Conservation (phyloP, 2,329 filamentous ascomycete species). For the Fusarium sp. region DNA sequence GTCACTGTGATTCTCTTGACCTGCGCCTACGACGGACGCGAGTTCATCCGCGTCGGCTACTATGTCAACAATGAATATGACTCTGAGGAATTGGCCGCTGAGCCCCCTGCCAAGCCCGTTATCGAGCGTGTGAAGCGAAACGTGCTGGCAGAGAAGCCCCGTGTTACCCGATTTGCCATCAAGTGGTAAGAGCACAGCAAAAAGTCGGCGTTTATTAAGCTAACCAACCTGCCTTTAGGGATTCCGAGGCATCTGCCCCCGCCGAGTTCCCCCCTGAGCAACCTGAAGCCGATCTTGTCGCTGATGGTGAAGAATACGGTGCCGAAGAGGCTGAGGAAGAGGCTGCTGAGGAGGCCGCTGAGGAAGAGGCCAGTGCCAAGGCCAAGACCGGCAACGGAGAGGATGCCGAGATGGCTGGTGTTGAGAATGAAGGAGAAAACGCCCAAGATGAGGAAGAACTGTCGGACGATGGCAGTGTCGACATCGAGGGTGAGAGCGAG, state of each 20-base stretch:
- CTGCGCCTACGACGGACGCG: slow-evolving; percentile 94
- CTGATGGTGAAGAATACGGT: slow-evolving; percentile 91
- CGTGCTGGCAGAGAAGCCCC: slow-evolving; percentile 95
- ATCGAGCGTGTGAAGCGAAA: slow-evolving; percentile 94
- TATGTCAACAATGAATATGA: slow-evolving; percentile 99
- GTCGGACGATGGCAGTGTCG: slow-evolving; percentile 82
- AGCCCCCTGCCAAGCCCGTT: slow-evolving; percentile 91
- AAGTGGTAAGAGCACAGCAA: slow-evolving; percentile 79
- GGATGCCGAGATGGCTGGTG: slow-evolving; percentile 82
- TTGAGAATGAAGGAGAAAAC: slow-evolving; percentile 64
- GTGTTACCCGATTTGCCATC: slow-evolving; percentile 97
- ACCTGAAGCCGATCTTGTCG: slow-evolving; percentile 88
- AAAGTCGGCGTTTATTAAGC: not conserved
- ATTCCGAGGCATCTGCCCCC: slow-evolving; percentile 96
- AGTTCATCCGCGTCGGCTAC: slow-evolving; percentile 98
- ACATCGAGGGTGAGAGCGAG: slow-evolving; percentile 82
- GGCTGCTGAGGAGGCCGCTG: slow-evolving; percentile 67
- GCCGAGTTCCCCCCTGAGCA: slow-evolving; percentile 98
- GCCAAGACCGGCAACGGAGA: slow-evolving; percentile 65
- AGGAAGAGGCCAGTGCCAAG: slow-evolving; percentile 60
- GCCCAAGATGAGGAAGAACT: slow-evolving; percentile 73
- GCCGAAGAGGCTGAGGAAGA: slow-evolving; percentile 87
- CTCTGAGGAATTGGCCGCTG: slow-evolving; percentile 86
- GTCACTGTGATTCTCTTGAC: slow-evolving; percentile 97
- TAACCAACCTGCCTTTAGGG: slow-evolving; percentile 68